These are phyloP conservation scores for Linnemannia exigua DNA, from an alignment of 192 early-diverging fungal genomes.

Conservation along the genomic window DNA sequence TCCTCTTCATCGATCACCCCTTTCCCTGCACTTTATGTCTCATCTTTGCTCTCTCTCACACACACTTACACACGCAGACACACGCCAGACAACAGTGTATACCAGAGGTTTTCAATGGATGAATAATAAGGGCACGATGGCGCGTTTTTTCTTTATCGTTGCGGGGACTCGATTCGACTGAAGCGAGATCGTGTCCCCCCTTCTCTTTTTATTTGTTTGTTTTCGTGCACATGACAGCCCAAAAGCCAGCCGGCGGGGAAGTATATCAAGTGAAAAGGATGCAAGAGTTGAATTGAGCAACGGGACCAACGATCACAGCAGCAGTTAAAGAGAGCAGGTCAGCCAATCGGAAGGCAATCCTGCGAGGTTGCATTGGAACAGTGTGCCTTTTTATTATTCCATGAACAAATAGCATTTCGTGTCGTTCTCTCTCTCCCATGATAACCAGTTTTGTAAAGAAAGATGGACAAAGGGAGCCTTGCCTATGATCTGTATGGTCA, in stretches of 20 bases:
- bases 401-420: neutral
- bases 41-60: neutral
- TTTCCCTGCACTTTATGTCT: neutral
- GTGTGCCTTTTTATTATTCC: neutral
- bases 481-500: neutral
- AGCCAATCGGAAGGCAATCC: conserved; percentile 1
- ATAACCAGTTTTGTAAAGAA: neutral
- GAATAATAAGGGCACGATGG: neutral
- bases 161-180: neutral
- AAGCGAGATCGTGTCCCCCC: neutral
- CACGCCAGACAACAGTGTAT: neutral
- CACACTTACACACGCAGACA: neutral
- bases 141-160: neutral
- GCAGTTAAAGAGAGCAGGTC: neutral
- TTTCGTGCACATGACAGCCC: conserved; percentile 1
- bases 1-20: neutral
- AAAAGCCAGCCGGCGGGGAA: neutral
- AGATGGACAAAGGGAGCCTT: neutral
- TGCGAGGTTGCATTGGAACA: neutral
- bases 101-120: neutral
- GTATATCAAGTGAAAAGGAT: neutral
- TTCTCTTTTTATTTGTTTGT: neutral
- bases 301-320: too few species aligned
- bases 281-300: neutral
- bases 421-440: neutral